Conservation (phyloP, 257 asterid genomes). For the Nemophila menziesii region DNA sequence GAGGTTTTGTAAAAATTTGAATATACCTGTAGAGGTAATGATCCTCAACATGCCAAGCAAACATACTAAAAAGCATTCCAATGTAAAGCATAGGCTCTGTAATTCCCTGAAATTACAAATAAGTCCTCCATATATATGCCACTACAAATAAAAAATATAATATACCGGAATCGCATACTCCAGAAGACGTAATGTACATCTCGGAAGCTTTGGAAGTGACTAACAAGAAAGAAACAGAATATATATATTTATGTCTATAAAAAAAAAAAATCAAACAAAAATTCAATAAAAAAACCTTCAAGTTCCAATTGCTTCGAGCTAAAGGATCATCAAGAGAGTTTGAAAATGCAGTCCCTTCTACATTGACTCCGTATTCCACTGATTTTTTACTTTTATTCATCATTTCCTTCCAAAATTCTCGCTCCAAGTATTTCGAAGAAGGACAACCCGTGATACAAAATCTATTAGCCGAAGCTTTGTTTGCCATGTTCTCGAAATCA, state of each 20-base stretch:
- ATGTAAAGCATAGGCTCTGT: slow-evolving; percentile 37
- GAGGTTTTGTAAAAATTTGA: background rate
- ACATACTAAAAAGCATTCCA: slow-evolving; percentile 42
- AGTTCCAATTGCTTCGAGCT: slow-evolving; percentile 32
- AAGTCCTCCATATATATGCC: background rate
- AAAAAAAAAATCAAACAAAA: background rate
- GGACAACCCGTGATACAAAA: slow-evolving; percentile 25
- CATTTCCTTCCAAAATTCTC: slow-evolving; percentile 32
- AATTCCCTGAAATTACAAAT: slow-evolving; percentile 22
- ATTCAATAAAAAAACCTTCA: slow-evolving; percentile 15
- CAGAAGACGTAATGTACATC: slow-evolving; percentile 23
- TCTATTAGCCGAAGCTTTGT: slow-evolving; percentile 19
- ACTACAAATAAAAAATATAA: too few species aligned
- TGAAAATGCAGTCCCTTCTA: slow-evolving; percentile 42
- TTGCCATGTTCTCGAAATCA: slow-evolving; percentile 37
- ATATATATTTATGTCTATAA: too few species aligned
- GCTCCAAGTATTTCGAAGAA: slow-evolving; percentile 25
- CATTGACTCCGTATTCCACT: slow-evolving; percentile 30
- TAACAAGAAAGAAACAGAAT: slow-evolving; percentile 1
- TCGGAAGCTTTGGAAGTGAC: slow-evolving; percentile 20
- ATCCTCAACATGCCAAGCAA: slow-evolving; percentile 48
- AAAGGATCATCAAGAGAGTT: slow-evolving; percentile 22
- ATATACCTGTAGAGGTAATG: slow-evolving; percentile 33
- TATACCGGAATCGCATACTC: slow-evolving; percentile 31
- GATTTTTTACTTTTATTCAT: slow-evolving; percentile 14